Percentiles rank a stretch among this genome's conserved stretches.
These are phyloP conservation scores for Fusarium buxicola DNA, from an alignment of 2,329 filamentous ascomycete genomes.

Conservation along the genomic window DNA sequence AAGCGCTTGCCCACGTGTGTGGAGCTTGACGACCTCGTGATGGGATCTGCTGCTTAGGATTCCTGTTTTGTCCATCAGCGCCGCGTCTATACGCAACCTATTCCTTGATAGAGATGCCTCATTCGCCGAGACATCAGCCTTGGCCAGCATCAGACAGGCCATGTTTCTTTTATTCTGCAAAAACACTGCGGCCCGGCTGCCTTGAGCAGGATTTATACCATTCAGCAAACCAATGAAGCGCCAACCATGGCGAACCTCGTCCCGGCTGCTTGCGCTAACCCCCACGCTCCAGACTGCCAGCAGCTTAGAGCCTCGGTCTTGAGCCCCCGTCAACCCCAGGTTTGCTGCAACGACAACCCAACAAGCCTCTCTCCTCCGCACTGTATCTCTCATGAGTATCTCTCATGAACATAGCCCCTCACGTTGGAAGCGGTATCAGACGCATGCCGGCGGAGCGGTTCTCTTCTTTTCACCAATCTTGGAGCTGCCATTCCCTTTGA, in stretches of 20 bases:
- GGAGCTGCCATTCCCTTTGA: constrained; percentile 24
- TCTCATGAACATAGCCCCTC: constrained; percentile 31
- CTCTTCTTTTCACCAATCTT: constrained; percentile 36
- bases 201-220: constrained; percentile 2
- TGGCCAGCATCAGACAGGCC: constrained; percentile 16
- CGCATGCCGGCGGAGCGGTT: constrained; percentile 34
- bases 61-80: neutral
- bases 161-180: constrained; percentile 13
- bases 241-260: constrained; percentile 11
- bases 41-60: neutral
- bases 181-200: constrained; percentile 6
- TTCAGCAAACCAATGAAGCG: neutral
- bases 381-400: constrained; percentile 19
- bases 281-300: constrained; percentile 34
- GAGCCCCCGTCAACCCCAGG: constrained; percentile 37
- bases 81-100: neutral
- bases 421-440: constrained; percentile 14
- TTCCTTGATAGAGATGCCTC: neutral
- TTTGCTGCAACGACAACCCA: constrained; percentile 34
- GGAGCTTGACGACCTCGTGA: neutral
- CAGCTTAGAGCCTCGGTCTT: constrained; percentile 27
- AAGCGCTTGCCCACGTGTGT: neutral
- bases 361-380: neutral
- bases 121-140: constrained; percentile 3
- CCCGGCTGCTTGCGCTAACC: constrained; percentile 20